Base-by-base conservation (phyloP, 331 rosid genomes). In the Telfairia occidentalis region DNA sequence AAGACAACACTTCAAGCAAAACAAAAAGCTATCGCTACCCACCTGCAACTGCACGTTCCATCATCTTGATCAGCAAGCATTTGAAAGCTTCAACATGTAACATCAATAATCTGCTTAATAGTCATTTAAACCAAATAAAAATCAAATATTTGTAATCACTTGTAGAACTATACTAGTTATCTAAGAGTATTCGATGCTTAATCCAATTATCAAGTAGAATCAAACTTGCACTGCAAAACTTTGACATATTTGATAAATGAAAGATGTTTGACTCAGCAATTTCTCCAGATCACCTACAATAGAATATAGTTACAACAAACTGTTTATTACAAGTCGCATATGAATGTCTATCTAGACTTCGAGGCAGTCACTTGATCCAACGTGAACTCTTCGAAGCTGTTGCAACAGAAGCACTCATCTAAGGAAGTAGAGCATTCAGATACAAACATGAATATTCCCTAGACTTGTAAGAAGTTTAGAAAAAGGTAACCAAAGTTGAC, bases 291-390 rank as follows among this genome's bases (percentile, higher is more conserved):
- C 19, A 24, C 37, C 53, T 42, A 23, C 38, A 38, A 65, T 21
- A 69, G 37, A 40, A 43, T 43, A 69, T 43, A 69, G 55, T 69
- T 69, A 43, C 74, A 69, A 69, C 1, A 43, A 24, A 13, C 55
- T 43, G 37, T 26, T 69, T 43, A 66, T 45, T 69, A 42, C 73
- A 66, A 19, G 52, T 38, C 52, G 73, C 34, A 66, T 40, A 66
- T 66, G 73, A 38, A 66, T 69, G 77, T 32, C 37, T 35, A 32
- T 35, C 12, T 35, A 37, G 61, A 10, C 61, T 18, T n/a, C n/a
- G 77, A 32, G 30, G 37, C 11, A 23, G 15, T 5, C 15, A 53
- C 65, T 52, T 18, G 77, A 32, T 52, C 46, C 49, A 0, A 6
- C 13, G 32, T 13, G 58, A 70, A 43, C 58, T 45, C 7, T 18